These are phyloP conservation scores for Colletotrichum sp. DNA, from an alignment of 2,329 filamentous ascomycete genomes.

Conservation along the genomic window DNA sequence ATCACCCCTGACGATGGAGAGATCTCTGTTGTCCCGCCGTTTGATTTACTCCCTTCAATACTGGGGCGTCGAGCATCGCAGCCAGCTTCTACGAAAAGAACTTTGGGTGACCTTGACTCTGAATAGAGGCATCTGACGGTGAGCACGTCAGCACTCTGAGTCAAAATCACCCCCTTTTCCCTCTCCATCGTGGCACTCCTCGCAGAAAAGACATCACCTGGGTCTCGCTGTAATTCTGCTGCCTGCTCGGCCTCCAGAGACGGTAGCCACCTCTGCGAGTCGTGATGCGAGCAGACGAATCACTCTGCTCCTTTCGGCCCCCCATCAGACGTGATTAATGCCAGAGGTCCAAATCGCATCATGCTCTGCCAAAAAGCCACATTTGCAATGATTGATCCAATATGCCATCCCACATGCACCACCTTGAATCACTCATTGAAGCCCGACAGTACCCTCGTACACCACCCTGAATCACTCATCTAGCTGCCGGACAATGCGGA, in stretches of 20 bases:
- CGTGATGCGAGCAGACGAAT: neutral
- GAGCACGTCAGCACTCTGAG: neutral
- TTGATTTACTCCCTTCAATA: neutral
- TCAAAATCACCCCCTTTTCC: neutral
- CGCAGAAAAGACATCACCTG: neutral
- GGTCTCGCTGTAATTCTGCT: constrained; percentile 6
- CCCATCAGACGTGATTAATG: neutral
- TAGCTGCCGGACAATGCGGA: neutral
- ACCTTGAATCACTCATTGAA: neutral
- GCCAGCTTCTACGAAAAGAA: neutral
- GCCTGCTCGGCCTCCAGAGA: neutral
- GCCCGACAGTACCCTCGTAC: too few relatives aligned
- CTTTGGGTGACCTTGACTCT: neutral
- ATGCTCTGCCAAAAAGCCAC: neutral
- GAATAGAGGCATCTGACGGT: neutral
- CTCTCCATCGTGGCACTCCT: neutral
- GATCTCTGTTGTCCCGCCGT: neutral
- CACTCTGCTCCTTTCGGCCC: neutral
- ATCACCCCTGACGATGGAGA: neutral
- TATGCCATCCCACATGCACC: neutral
- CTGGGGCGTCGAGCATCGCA: neutral
- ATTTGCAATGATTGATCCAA: neutral
- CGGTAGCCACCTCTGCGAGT: neutral
- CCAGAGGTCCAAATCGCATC: neutral
- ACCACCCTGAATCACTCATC: neutral